Evolutionary conservation across 1,284 basidiomycete species (phyloP).

Genomic region (Rhodofomes roseus): DNA sequence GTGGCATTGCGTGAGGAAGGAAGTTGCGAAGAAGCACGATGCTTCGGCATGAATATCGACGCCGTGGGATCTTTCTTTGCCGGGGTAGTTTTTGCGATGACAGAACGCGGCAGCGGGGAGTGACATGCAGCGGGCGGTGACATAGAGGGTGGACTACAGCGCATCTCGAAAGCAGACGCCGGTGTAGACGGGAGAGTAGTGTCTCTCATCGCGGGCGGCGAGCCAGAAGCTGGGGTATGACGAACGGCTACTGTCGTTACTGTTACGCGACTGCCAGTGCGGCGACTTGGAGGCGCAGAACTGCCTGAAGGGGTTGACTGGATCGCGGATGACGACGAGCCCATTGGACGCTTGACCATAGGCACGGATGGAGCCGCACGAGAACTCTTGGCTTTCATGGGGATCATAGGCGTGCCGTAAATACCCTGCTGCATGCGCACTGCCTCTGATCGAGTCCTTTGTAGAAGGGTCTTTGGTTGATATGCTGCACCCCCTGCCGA

Average conservation of each 20-base stretch:
- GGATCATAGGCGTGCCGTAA: constrained; percentile 47
- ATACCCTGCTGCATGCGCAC: constrained; percentile 61
- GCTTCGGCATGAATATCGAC: constrained; percentile 72
- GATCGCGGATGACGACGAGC: constrained; percentile 10
- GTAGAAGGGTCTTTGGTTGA: constrained; percentile 66
- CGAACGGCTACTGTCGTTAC: constrained; percentile 26
- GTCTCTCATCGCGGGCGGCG: background rate
- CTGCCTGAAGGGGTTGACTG: constrained; percentile 1
- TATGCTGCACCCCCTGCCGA: constrained; percentile 37
- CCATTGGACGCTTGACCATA: constrained; percentile 26
- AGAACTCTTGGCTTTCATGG: constrained; percentile 41
- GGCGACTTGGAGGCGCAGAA: constrained; percentile 3
- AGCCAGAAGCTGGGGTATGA: constrained; percentile 3
- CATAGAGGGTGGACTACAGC: background rate
- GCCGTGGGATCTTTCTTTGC: constrained; percentile 63
- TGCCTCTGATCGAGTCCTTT: constrained; percentile 69
- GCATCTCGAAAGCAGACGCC: background rate
- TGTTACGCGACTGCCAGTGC: constrained; percentile 24
- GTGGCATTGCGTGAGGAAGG: constrained; percentile 26
- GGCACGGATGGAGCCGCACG: constrained; percentile 36
- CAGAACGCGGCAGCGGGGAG: constrained; percentile 8
- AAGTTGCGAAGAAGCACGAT: constrained; percentile 60
- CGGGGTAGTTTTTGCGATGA: constrained; percentile 15
- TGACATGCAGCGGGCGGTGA: constrained; percentile 10
- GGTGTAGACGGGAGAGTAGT: background rate